Percentiles rank a stretch among this genome's conserved stretches.
Evolutionary conservation across 2,329 filamentous ascomycete genomes (phyloP).

Genomic region (Emergomyces pasteurianus): DNA sequence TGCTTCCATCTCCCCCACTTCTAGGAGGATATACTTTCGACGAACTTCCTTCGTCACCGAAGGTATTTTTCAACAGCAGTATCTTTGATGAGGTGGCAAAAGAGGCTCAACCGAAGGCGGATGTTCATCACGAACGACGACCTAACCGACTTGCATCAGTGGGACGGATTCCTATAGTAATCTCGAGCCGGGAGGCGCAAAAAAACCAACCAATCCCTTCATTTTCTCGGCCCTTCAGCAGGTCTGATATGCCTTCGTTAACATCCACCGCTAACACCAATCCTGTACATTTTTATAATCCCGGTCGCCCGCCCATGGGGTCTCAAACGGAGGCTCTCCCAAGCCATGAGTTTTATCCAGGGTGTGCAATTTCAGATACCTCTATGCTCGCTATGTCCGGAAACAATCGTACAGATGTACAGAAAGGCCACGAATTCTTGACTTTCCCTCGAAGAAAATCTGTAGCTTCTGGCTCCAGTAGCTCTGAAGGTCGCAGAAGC

Average conservation of each 20-base stretch:
- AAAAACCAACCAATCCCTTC: constrained; percentile 61
- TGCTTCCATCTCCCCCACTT: constrained; percentile 34
- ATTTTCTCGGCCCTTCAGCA: constrained; percentile 72
- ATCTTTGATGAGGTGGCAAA: constrained; percentile 10
- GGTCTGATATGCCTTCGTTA: constrained; percentile 32
- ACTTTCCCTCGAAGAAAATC: constrained; percentile 64
- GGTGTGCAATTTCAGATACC: constrained; percentile 21
- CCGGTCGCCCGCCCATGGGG: constrained; percentile 14
- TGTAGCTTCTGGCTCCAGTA: constrained; percentile 53
- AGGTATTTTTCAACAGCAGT: constrained; percentile 25
- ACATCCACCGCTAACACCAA: constrained; percentile 17
- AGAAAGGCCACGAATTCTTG: constrained; percentile 51
- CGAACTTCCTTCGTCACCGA: constrained; percentile 20
- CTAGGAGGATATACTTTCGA: constrained; percentile 20
- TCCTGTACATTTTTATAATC: constrained; percentile 16
- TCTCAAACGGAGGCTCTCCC: constrained; percentile 14
- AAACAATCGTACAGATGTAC: constrained; percentile 26
- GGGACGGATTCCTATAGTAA: constrained; percentile 73
- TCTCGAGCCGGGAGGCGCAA: constrained; percentile 52
- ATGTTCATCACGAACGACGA: constrained; percentile 20
- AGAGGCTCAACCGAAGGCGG: constrained; percentile 8
- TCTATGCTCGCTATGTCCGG: constrained; percentile 12
- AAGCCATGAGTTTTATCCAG: constrained; percentile 16
- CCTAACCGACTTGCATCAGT: constrained; percentile 65
- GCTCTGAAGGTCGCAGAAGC: constrained; percentile 42